Evolutionary conservation across 371 early-diverging fungal species (phyloP).

Genomic region (Mucor ambiguus): DNA sequence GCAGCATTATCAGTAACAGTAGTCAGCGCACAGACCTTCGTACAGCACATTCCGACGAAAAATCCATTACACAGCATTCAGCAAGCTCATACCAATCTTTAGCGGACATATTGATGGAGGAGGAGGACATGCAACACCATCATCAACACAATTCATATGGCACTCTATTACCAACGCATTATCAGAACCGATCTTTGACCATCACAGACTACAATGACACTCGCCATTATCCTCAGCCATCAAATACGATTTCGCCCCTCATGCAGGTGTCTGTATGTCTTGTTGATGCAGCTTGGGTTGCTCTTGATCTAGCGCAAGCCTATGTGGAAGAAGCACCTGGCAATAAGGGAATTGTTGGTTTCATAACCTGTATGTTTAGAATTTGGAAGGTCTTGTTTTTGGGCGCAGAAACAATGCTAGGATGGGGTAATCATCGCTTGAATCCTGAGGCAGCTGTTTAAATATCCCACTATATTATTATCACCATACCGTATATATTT

Average conservation of each 20-base stretch:
- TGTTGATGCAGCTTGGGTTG: conserved; percentile 31
- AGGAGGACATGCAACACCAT: conserved; percentile 4
- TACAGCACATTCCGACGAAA: conserved; percentile 7
- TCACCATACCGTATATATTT: neutral
- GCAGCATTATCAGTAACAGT: conserved; percentile 1
- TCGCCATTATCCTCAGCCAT: neutral
- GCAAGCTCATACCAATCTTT: conserved; percentile 37
- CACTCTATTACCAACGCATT: conserved; percentile 9
- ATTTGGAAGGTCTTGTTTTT: conserved; percentile 42
- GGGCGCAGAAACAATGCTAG: conserved; percentile 37
- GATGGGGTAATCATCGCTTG: conserved; percentile 17
- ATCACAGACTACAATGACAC: neutral
- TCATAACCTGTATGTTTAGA: conserved; percentile 26
- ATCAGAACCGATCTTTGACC: neutral
- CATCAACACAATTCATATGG: conserved; percentile 16
- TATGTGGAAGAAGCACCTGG: conserved; percentile 11
- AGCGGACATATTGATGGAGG: conserved; percentile 34
- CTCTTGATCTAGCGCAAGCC: conserved; percentile 30
- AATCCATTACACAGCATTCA: conserved; percentile 14
- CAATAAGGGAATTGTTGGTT: conserved; percentile 9
- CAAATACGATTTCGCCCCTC: neutral
- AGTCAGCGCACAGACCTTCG: conserved; percentile 9
- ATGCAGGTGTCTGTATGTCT: conserved; percentile 24
- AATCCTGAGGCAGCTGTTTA: conserved; percentile 16
- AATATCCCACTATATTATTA: neutral